A percentile compares a stretch with the other conserved stretches of the same genome.
Conservation (phyloP, 2,329 filamentous ascomycete genomes). For the Nothophaeocryptopus gaeumannii region DNA sequence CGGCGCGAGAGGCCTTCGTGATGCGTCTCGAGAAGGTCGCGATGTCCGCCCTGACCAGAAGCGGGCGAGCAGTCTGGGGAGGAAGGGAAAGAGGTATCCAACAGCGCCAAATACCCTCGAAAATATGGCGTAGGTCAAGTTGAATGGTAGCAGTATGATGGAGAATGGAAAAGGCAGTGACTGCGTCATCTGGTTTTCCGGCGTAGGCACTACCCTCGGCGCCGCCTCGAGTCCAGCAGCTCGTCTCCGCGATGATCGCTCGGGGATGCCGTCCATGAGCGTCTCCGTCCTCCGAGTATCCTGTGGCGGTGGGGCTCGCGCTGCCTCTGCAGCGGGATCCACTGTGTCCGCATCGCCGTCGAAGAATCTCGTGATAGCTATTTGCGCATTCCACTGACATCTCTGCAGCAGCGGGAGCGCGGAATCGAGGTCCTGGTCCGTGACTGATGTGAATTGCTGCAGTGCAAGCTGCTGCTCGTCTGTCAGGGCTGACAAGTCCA, state of each 20-base stretch:
- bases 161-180: conserved; percentile 73
- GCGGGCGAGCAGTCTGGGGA: conserved; percentile 61
- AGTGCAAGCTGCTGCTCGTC: conserved; percentile 77
- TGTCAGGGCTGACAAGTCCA: conserved; percentile 68
- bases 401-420: conserved; percentile 76
- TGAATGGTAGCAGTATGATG: conserved; percentile 77
- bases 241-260: conserved; percentile 29
- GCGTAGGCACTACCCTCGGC: conserved; percentile 78
- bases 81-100: conserved; percentile 74
- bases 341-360: conserved; percentile 90
- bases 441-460: conserved; percentile 84
- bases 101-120: conserved; percentile 69
- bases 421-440: conserved; percentile 72
- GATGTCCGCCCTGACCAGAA: conserved; percentile 55
- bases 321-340: conserved; percentile 75
- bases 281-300: conserved; percentile 68
- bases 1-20: conserved; percentile 71
- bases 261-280: conserved; percentile 55
- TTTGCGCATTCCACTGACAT: conserved; percentile 96
- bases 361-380: conserved; percentile 96
- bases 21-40: conserved; percentile 58
- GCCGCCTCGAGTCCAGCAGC: conserved; percentile 60
- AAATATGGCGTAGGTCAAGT: conserved; percentile 69
- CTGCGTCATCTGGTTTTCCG: conserved; percentile 61
- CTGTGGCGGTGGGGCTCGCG: conserved; percentile 61